Conservation (phyloP, 805 yeast species). For the Wickerhamiella sergipiensis region DNA sequence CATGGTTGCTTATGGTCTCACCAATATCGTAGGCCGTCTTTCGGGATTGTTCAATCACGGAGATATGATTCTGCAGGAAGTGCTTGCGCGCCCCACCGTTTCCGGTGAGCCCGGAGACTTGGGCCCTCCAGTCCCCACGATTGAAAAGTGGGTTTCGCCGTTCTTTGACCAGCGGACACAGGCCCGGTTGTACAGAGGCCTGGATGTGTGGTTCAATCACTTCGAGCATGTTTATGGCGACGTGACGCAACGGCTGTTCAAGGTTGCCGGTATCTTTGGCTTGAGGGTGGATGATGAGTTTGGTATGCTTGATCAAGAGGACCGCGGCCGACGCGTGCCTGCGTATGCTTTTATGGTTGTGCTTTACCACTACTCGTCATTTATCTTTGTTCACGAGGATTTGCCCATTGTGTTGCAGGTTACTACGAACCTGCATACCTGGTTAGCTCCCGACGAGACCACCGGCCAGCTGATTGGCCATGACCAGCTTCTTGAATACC, state of each 20-base stretch:
- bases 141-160: conserved; percentile 2
- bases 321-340: conserved; percentile 11
- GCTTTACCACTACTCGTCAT: conserved; percentile 20
- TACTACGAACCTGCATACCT: conserved; percentile 16
- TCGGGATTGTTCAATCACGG: conserved; percentile 13
- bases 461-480: background rate
- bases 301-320: conserved; percentile 7
- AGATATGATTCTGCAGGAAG: conserved; percentile 11
- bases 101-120: background rate
- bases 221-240: conserved; percentile 19
- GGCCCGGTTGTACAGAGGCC: conserved; percentile 21
- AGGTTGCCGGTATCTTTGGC: conserved; percentile 9
- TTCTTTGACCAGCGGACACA: conserved; percentile 17
- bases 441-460: conserved; percentile 9
- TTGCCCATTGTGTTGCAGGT: conserved; percentile 20
- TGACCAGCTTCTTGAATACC: conserved; percentile 13
- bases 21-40: conserved; percentile 17
- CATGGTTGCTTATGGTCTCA: conserved; percentile 19
- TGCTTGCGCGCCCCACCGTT: conserved; percentile 5
- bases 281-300: conserved; percentile 13
- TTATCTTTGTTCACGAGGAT: conserved; percentile 21
- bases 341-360: conserved; percentile 18
- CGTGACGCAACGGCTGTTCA: conserved; percentile 17
- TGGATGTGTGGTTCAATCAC: conserved; percentile 21
- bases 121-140: background rate